These are phyloP conservation scores for Hibiscus mutabilis DNA, from an alignment of 345 rosid species.

Conservation along the genomic window DNA sequence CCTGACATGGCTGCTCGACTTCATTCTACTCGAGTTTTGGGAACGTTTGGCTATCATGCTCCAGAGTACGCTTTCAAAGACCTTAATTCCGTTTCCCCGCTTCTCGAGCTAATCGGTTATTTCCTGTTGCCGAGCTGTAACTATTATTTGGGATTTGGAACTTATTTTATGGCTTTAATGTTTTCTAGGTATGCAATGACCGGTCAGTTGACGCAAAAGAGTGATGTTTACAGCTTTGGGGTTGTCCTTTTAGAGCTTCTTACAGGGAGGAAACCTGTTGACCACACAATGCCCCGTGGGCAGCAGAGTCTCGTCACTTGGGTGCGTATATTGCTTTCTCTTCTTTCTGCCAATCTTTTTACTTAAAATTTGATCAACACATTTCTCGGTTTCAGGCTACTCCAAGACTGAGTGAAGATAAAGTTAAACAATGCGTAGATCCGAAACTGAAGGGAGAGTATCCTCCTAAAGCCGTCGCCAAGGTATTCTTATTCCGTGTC, in stretches of 20 bases:
- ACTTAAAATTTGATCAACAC: not conserved
- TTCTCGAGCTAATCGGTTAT: not conserved
- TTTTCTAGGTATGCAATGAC: conserved; percentile 90
- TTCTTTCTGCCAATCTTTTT: not conserved
- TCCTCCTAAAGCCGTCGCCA: conserved; percentile 95
- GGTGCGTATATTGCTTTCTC: conserved; percentile 34
- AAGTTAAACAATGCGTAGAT: conserved; percentile 96
- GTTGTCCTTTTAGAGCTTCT: conserved; percentile 94
- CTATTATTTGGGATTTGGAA: not conserved
- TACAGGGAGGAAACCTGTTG: conserved; percentile 98
- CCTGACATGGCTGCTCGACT: conserved; percentile 99
- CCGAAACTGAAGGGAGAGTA: conserved; percentile 91
- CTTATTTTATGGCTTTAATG: not conserved
- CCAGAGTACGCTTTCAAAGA: conserved; percentile 67
- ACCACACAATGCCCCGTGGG: conserved; percentile 99
- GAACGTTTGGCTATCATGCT: conserved; percentile 98
- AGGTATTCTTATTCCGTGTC: conserved; percentile 35
- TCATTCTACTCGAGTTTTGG: conserved; percentile 96
- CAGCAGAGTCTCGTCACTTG: conserved; percentile 97
- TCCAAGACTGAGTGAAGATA: conserved; percentile 96
- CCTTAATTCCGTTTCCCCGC: not conserved
- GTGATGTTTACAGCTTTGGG: conserved; percentile 97
- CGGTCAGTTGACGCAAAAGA: conserved; percentile 94
- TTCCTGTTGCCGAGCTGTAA: not conserved
- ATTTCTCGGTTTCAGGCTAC: conserved; percentile 49